phyloP scores from a whole-genome alignment of 805 yeast species.

The Yueomyces sp. region DNA sequence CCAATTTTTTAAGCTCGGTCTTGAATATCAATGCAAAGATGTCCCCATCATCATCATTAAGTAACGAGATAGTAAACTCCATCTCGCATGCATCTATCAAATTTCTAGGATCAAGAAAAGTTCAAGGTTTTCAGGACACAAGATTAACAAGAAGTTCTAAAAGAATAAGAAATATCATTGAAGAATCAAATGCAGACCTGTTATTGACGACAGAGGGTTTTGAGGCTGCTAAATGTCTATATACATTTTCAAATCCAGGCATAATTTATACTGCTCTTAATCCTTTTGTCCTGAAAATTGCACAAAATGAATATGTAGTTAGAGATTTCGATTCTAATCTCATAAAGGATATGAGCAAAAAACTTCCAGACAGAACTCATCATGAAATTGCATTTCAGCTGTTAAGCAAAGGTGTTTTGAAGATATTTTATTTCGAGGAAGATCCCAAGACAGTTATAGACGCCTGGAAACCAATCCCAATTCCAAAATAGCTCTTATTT shows the following conservation, averaged over 20 bases:
- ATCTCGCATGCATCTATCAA: slow-evolving; percentile 5
- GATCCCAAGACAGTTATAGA: slow-evolving; percentile 13
- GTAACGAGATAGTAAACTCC: slow-evolving; percentile 1
- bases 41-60: neutral
- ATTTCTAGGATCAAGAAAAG: slow-evolving; percentile 9
- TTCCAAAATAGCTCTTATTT: no score
- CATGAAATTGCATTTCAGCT: slow-evolving; percentile 12
- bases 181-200: slow-evolving; percentile 6
- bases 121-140: neutral
- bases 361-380: slow-evolving; percentile 7
- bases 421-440: slow-evolving; percentile 13
- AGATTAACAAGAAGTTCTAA: slow-evolving; percentile 5
- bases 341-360: slow-evolving; percentile 4
- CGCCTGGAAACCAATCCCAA: slow-evolving; percentile 7
- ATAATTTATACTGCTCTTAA: slow-evolving; percentile 8
- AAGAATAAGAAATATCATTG: slow-evolving; percentile 16
- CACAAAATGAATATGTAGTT: slow-evolving; percentile 10
- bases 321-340: slow-evolving; percentile 10
- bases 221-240: slow-evolving; percentile 4
- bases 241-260: slow-evolving; percentile 2
- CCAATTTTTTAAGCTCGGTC: slow-evolving; percentile 1
- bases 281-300: slow-evolving; percentile 16
- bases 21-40: neutral
- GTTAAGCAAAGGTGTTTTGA: slow-evolving; percentile 9
- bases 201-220: slow-evolving; percentile 14